Percentiles rank a stretch among this genome's conserved stretches.
Evolutionary conservation across 2,329 filamentous ascomycete genomes (phyloP).

Genomic region (Geosmithia morbida): DNA sequence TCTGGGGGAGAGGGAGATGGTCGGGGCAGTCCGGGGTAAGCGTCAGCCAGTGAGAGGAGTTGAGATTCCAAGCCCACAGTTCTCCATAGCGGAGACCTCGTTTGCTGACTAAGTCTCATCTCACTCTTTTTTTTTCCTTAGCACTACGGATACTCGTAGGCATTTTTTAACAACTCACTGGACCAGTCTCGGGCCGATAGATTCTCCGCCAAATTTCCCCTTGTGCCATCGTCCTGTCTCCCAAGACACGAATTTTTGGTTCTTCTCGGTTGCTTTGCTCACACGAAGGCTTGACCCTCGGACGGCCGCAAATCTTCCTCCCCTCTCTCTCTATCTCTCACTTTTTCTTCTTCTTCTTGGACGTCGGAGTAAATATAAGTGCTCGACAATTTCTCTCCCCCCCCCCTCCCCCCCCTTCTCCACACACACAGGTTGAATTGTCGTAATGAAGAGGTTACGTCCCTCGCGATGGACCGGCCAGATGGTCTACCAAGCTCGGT

Average conservation of each 20-base stretch:
- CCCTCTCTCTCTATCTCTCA: neutral
- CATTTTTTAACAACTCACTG: neutral
- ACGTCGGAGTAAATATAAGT: too few species aligned
- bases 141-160: too few species aligned
- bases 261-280: neutral
- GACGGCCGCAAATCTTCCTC: slow-evolving; percentile 1
- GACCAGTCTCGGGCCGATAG: neutral
- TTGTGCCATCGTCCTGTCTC: neutral
- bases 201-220: neutral
- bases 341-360: neutral
- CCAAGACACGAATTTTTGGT: neutral
- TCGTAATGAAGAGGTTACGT: slow-evolving; percentile 27
- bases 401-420: too few species aligned
- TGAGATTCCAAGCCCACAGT: neutral
- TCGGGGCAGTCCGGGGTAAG: neutral
- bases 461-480: slow-evolving; percentile 25
- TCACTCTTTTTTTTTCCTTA: too few species aligned
- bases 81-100: too few species aligned
- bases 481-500: slow-evolving; percentile 19
- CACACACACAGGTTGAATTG: neutral
- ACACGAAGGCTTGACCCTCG: neutral
- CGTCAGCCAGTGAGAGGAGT: neutral
- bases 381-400: too few species aligned
- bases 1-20: neutral
- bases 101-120: too few species aligned